Evolutionary conservation across 2,329 filamentous ascomycete genomes (phyloP), one percentile per base, ranked within the genome.

Genomic region (Sarocladium oryzae): DNA sequence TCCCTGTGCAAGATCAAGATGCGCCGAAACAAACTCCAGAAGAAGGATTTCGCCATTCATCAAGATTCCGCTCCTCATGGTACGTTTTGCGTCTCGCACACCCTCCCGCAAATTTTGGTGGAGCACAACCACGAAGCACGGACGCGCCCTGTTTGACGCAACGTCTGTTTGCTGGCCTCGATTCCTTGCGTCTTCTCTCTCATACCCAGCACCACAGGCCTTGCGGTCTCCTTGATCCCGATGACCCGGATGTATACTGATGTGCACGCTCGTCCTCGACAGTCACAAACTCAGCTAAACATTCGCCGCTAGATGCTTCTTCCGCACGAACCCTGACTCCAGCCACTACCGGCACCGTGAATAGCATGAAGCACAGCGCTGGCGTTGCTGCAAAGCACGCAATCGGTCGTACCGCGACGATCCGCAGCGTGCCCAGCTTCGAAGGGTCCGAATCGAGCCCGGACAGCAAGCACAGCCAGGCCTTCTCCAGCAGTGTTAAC

Each of bases 381-480:
- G 59, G 60, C 56, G 58, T 64, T 56, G 56, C 60, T 40, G 61
- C 58, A 52, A 68, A 68, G 56, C 58, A 67, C 53, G 58, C 59
- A 54, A 40, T 67, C 55, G 59, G 60, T 49, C 61, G 67, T 53
- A 61, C 65, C n/a, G 54, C 62, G 52, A 81, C 78, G 26, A 82
- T 83, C 55, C 77, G 79, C 55, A 74, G 77, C 51, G 79, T 83
- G 33, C 70, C 72, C 35, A 81, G 76, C 66, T 74, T 76, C 61
- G 78, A 82, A 61, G 72, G 67, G 30, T 70, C 66, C 54, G 70
- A 74, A 51, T 74, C 74, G 37, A 72, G 70, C 54, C 70, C 67
- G 49, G 69, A 71, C 49, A 69, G 66, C 61, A 71, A 70, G 54
- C 73, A 73, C 57, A 81, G 77, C 53, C 46, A 49, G 23, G 70